Conservation (phyloP, 225 moss, liverwort and hornwort genomes). For the Pseudoscleropodium purum region DNA sequence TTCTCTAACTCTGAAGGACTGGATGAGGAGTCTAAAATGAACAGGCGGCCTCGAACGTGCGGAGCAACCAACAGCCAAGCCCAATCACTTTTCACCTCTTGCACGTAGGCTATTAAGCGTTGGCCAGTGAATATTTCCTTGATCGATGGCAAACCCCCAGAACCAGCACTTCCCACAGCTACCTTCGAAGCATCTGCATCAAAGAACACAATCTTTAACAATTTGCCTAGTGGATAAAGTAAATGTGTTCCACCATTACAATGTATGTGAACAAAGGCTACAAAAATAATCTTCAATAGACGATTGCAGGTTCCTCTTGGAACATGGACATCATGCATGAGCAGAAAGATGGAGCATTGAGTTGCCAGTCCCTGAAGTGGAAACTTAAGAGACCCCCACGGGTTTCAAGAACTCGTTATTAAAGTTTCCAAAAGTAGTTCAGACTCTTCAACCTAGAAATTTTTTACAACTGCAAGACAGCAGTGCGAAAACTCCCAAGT, state of each 20-base stretch:
- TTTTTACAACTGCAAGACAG: neutral
- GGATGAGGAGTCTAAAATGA: slow-evolving; percentile 67
- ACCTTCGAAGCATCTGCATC: slow-evolving; percentile 20
- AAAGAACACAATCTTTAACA: neutral
- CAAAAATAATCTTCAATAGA: neutral
- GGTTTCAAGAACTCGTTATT: neutral
- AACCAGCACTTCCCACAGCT: slow-evolving; percentile 5
- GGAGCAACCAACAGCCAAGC: slow-evolving; percentile 80
- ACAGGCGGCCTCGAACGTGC: slow-evolving; percentile 73
- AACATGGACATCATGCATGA: neutral
- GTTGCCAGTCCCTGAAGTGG: neutral
- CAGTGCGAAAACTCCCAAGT: neutral
- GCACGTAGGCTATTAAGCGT: slow-evolving; percentile 53
- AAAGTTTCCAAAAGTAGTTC: neutral
- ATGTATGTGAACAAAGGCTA: neutral
- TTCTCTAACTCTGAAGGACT: slow-evolving; percentile 51
- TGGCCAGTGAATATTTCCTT: slow-evolving; percentile 42
- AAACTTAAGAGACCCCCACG: neutral
- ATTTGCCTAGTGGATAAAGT: neutral
- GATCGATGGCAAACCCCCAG: slow-evolving; percentile 33
- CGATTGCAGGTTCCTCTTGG: neutral
- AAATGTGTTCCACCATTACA: neutral
- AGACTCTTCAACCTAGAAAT: neutral
- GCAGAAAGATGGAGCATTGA: neutral
- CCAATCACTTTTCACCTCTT: slow-evolving; percentile 59